phyloP scores from a whole-genome alignment of 768 basidiomycete genomes.

The Imleria badia region DNA sequence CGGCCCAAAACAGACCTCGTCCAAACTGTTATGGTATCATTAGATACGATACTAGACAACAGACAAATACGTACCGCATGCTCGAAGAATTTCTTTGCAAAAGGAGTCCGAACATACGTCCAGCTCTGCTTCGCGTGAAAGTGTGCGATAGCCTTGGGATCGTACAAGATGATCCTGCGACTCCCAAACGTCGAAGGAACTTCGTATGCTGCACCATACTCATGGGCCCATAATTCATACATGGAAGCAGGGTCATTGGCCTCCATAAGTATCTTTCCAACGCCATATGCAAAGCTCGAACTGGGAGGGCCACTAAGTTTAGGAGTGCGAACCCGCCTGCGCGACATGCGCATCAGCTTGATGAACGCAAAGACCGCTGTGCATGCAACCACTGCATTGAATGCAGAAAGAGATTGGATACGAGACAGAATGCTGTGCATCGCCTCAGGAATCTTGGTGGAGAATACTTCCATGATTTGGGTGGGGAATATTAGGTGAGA shows the following conservation, averaged over 20 bases:
- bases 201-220: conserved; percentile 17
- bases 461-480: background rate
- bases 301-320: conserved; percentile 19
- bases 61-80: background rate
- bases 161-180: conserved; percentile 28
- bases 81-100: conserved; percentile 37
- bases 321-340: conserved; percentile 13
- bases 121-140: conserved; percentile 9
- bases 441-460: background rate
- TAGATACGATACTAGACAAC: background rate
- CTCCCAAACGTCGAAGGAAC: conserved; percentile 13
- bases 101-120: conserved; percentile 41
- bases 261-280: conserved; percentile 4
- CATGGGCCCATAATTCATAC: conserved; percentile 22
- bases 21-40: conserved; percentile 18
- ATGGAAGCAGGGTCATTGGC: conserved; percentile 3
- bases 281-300: conserved; percentile 16
- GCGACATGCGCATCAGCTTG: conserved; percentile 6
- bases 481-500: background rate
- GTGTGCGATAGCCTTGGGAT: conserved; percentile 37
- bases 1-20: conserved; percentile 29
- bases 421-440: background rate
- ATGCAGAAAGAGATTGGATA: background rate
- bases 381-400: conserved; percentile 1
- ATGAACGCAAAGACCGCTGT: conserved; percentile 5